These are phyloP conservation scores for Alliaria petiolata DNA, from an alignment of 345 rosid genomes.

Conservation along the genomic window DNA sequence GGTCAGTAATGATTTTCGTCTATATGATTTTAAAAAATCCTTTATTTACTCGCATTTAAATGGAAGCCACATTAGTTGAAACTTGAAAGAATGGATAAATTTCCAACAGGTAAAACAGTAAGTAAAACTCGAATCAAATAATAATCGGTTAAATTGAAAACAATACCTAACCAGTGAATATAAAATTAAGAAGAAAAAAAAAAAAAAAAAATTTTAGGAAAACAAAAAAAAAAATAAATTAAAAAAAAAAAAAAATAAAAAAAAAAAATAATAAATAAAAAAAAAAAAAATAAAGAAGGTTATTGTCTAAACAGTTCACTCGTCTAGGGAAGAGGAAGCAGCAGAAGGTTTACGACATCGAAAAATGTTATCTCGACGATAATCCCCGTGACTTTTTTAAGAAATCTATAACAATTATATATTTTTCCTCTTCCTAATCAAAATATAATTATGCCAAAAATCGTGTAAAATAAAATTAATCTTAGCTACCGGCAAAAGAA, in stretches of 20 bases:
- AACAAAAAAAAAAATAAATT: neutral
- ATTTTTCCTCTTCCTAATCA: neutral
- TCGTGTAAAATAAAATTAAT: neutral
- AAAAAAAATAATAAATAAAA: too few species aligned
- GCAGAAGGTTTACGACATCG: conserved; percentile 33
- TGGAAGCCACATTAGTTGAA: neutral
- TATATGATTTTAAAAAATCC: neutral
- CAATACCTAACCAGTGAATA: neutral
- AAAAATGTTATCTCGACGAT: conserved; percentile 15
- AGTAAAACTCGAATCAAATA: neutral
- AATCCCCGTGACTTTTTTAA: conserved; percentile 22
- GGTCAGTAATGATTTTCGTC: neutral
- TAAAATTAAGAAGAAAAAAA: neutral
- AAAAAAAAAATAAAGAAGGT: conserved; percentile 15
- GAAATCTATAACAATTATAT: conserved; percentile 19
- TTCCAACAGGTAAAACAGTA: neutral
- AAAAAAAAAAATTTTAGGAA: neutral
- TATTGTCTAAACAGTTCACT: conserved; percentile 2
- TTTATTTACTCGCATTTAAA: neutral
- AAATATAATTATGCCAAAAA: neutral
- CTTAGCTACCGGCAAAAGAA: neutral
- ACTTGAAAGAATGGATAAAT: neutral
- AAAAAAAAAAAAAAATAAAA: too few species aligned
- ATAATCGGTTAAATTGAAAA: neutral
- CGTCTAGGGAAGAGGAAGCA: conserved; percentile 30